A percentile compares a stretch with the other conserved stretches of the same genome.
These are phyloP conservation scores for Fusarium foetens DNA, from an alignment of 2,329 filamentous ascomycete genomes.

Conservation along the genomic window DNA sequence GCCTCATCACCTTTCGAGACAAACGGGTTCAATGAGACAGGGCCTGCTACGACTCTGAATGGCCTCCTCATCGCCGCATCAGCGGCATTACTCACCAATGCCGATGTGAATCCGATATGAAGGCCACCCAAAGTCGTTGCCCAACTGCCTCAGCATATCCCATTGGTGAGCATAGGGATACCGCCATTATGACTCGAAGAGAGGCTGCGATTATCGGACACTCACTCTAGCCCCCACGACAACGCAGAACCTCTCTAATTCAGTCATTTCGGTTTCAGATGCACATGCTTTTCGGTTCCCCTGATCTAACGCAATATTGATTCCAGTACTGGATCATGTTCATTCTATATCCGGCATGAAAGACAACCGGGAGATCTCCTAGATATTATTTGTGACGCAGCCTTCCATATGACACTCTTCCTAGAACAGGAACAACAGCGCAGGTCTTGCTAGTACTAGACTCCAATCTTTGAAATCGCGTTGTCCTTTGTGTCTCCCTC, in stretches of 20 bases:
- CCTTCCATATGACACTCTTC: constrained; percentile 16
- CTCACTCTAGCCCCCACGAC: constrained; percentile 37
- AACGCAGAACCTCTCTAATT: constrained; percentile 26
- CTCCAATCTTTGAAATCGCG: constrained; percentile 24
- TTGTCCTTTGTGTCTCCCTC: constrained; percentile 22
- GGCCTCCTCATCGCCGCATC: constrained; percentile 35
- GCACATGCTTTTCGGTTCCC: constrained; percentile 22
- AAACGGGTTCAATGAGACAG: constrained; percentile 29
- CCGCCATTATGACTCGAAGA: constrained; percentile 44
- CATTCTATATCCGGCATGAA: constrained; percentile 10
- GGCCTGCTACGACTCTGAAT: constrained; percentile 29
- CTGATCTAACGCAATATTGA: constrained; percentile 13
- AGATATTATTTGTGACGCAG: constrained; percentile 29
- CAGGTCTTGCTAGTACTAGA: constrained; percentile 15
- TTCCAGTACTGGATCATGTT: constrained; percentile 16
- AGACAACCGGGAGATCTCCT: constrained; percentile 22
- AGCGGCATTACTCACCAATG: constrained; percentile 34
- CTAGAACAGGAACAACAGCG: constrained; percentile 2
- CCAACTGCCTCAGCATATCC: constrained; percentile 35
- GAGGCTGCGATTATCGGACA: constrained; percentile 30
- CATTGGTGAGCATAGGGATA: constrained; percentile 40
- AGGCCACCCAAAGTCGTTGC: constrained; percentile 33
- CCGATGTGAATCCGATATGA: constrained; percentile 24
- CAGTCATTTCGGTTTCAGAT: constrained; percentile 26
- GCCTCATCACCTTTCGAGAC: constrained; percentile 40